Evolutionary conservation across 805 yeast genomes (phyloP).

Genomic region (Candida parachauliodes): DNA sequence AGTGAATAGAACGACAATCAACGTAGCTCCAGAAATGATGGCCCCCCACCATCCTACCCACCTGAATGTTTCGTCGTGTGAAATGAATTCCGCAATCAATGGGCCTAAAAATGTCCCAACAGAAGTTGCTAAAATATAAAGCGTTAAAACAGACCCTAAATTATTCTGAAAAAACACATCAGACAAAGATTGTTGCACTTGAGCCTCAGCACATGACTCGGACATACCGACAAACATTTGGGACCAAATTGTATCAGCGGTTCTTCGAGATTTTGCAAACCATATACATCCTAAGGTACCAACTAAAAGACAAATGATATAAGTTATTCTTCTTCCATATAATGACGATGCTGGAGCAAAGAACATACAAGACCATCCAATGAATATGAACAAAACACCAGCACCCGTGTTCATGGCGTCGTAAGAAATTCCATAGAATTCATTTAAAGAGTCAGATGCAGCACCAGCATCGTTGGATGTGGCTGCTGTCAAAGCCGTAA

Average conservation of each 20-base stretch:
- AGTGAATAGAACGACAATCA: slow-evolving; percentile 37
- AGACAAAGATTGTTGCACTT: slow-evolving; percentile 35
- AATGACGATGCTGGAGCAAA: slow-evolving; percentile 43
- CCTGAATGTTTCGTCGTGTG: slow-evolving; percentile 46
- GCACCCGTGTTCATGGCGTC: slow-evolving; percentile 48
- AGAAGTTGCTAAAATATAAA: slow-evolving; percentile 53
- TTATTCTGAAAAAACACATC: slow-evolving; percentile 41
- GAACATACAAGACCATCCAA: slow-evolving; percentile 42
- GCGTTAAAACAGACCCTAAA: slow-evolving; percentile 48
- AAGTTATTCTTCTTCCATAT: slow-evolving; percentile 43
- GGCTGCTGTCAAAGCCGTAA: slow-evolving; percentile 48
- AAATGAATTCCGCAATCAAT: slow-evolving; percentile 55
- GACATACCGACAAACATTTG: slow-evolving; percentile 42
- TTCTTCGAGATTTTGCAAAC: slow-evolving; percentile 35
- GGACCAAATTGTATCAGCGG: slow-evolving; percentile 44
- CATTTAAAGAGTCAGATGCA: slow-evolving; percentile 44
- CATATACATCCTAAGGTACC: slow-evolving; percentile 43
- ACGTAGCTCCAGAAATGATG: slow-evolving; percentile 42
- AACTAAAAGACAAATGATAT: slow-evolving; percentile 36
- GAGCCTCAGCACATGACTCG: slow-evolving; percentile 43
- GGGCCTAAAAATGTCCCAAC: slow-evolving; percentile 57
- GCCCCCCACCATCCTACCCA: slow-evolving; percentile 52
- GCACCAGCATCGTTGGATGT: slow-evolving; percentile 49
- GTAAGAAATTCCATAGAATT: slow-evolving; percentile 41
- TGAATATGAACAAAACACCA: slow-evolving; percentile 43